Evolutionary conservation across 805 yeast genomes (phyloP), one percentile per base, ranked within the genome.

Genomic region (Debaryomyces tyrocola): DNA sequence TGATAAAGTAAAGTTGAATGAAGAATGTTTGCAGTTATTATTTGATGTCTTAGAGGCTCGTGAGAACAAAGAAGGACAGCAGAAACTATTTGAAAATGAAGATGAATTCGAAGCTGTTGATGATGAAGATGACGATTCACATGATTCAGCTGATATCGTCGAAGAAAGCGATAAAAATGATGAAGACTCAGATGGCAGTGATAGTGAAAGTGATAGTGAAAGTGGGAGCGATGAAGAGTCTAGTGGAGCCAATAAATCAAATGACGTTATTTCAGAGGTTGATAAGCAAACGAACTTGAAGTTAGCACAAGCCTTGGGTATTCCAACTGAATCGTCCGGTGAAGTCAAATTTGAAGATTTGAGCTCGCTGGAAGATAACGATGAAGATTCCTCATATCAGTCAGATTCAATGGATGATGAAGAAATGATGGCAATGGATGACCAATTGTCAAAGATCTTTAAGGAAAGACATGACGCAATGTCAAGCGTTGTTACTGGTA

Each of bases 381-480:
- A 20, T 7, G 42, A 39, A 6, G 80, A 74, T 24, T 84, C 78
- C 24, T 77, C 79, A 6, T 87, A 84, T 43, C 96, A 87, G 54
- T 68, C 74, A 0, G 75, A 69, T 36, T 83, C 92, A 0, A 88
- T 90, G 95, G 96, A 91, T 49, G 97, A 91, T 64, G 97, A 91
- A 57, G 90, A 90, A 62, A 92, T 92, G 98, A 83, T 90, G 84
- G 95, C 91, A 17, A 79, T 92, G 56, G 98, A 92, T 61, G 87
- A 77, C 18, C 94, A 90, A 50, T 70, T 92, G 27, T 80, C 97
- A 0, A 78, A 77, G 44, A 92, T 92, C 45, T 92, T 92, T 76
- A 81, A 85, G 58, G 92, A 90, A 57, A 80, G 97, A 56, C 82
- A 83, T 54, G 83, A 80, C 49, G 86, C 87, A 0, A 64, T 89